A percentile compares a stretch with the other conserved stretches of the same genome.
Evolutionary conservation across 495 filamentous ascomycete species (phyloP).

Genomic region (Tuber aestivum): DNA sequence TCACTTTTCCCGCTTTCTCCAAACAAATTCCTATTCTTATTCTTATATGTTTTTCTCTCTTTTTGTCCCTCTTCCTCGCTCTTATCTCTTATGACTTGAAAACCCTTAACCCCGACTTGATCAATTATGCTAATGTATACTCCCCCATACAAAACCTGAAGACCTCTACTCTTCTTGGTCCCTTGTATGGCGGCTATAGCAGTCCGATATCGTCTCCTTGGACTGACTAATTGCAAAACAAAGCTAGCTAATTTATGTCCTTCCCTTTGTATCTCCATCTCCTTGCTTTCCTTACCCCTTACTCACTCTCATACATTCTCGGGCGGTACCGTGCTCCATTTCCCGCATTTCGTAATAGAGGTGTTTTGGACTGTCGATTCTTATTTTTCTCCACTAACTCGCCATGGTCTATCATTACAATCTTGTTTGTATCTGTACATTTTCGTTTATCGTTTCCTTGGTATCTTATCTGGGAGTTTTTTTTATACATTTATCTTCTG

Average conservation of each 20-base stretch:
- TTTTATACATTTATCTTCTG: constrained; percentile 16
- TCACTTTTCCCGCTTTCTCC: neutral
- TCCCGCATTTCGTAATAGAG: constrained; percentile 18
- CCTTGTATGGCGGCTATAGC: neutral
- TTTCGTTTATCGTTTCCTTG: constrained; percentile 18
- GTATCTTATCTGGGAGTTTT: constrained; percentile 10
- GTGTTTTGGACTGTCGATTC: constrained; percentile 8
- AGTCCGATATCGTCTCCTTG: neutral
- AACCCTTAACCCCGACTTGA: neutral
- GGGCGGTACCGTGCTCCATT: neutral
- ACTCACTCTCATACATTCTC: neutral
- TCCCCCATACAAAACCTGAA: neutral
- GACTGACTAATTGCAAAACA: neutral
- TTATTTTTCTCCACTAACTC: constrained; percentile 6
- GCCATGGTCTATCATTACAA: constrained; percentile 14
- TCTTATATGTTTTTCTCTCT: neutral
- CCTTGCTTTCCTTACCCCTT: neutral
- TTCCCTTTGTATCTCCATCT: neutral
- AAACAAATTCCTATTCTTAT: constrained; percentile 15
- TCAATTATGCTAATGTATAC: neutral
- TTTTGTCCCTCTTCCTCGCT: constrained; percentile 25
- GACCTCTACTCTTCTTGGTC: neutral
- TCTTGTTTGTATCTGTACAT: constrained; percentile 14
- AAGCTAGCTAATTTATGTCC: neutral
- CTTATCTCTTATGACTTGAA: constrained; percentile 8